phyloP scores from a whole-genome alignment of 2,329 filamentous ascomycete genomes.

The Aureobasidium mangrovei region DNA sequence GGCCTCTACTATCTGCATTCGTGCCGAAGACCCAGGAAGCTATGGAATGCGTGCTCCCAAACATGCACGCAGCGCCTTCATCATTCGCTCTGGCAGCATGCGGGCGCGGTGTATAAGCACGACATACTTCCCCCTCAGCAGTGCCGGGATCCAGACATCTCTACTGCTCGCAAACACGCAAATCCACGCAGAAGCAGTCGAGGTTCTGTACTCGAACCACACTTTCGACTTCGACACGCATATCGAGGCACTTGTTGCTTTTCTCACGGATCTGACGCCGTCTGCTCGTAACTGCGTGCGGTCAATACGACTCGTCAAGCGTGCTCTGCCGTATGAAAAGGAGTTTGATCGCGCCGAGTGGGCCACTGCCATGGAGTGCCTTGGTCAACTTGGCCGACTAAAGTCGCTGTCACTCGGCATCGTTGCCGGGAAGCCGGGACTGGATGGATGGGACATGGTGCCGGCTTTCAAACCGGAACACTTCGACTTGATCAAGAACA shows the following conservation, averaged over 20 bases:
- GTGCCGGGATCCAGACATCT: conserved; percentile 22
- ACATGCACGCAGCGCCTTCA: conserved; percentile 31
- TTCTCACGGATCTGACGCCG: conserved; percentile 49
- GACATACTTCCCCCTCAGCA: conserved; percentile 46
- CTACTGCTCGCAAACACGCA: conserved; percentile 27
- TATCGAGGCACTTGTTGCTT: conserved; percentile 53
- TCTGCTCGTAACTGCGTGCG: conserved; percentile 40
- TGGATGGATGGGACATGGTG: conserved; percentile 42
- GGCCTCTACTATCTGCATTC: conserved; percentile 32
- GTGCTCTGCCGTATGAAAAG: conserved; percentile 44
- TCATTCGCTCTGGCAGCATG: conserved; percentile 34
- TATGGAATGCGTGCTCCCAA: conserved; percentile 23
- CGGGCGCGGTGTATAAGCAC: conserved; percentile 39
- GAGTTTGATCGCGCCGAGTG: conserved; percentile 51
- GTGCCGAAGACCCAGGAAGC: conserved; percentile 34
- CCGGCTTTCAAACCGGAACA: conserved; percentile 33
- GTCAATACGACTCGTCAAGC: conserved; percentile 47
- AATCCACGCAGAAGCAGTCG: conserved; percentile 48
- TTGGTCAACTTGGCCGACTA: conserved; percentile 36
- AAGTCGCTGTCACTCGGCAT: conserved; percentile 42
- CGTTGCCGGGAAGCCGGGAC: conserved; percentile 44
- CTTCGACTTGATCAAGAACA: conserved; percentile 20
- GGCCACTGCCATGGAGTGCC: conserved; percentile 43
- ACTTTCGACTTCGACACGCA: conserved; percentile 52
- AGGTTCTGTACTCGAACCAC: conserved; percentile 48